Evolutionary conservation across 371 early-diverging fungal species (phyloP).

Genomic region (Thermomucor indicae-seudaticae): DNA sequence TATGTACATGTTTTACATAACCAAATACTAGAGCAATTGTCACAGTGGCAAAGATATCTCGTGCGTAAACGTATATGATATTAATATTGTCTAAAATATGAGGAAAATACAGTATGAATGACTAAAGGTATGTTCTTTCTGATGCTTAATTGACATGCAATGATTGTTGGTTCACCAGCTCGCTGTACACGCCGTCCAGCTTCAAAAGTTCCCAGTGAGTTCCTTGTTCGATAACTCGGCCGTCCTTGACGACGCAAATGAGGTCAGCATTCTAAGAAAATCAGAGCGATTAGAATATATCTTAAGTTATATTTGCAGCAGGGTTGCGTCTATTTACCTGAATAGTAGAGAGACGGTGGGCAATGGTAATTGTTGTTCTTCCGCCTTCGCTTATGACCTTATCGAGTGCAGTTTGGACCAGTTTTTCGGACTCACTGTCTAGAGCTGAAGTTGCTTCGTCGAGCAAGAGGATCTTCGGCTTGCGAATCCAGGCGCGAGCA

Average conservation of each 20-base stretch:
- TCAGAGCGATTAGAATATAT: not conserved
- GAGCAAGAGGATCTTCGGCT: slow-evolving; percentile 53
- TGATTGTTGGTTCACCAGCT: slow-evolving; percentile 32
- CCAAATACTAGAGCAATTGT: too few species aligned
- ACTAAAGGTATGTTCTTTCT: not conserved
- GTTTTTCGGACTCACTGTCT: slow-evolving; percentile 85
- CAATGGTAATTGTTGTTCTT: slow-evolving; percentile 59
- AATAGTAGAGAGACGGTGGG: slow-evolving; percentile 64
- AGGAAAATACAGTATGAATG: not conserved
- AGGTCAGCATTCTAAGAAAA: slow-evolving; percentile 64
- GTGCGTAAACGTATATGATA: too few species aligned
- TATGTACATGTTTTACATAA: too few species aligned
- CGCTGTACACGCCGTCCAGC: slow-evolving; percentile 40
- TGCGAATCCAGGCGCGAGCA: slow-evolving; percentile 41
- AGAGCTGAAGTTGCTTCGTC: slow-evolving; percentile 98
- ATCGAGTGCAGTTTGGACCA: slow-evolving; percentile 88
- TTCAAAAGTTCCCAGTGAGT: slow-evolving; percentile 56
- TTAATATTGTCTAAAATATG: not conserved
- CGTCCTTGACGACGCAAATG: slow-evolving; percentile 73
- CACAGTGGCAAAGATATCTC: too few species aligned
- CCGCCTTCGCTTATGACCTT: slow-evolving; percentile 57
- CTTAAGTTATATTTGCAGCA: not conserved
- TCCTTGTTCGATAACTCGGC: slow-evolving; percentile 64
- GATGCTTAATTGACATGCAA: slow-evolving; percentile 12
- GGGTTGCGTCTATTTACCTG: slow-evolving; percentile 13